phyloP scores from a whole-genome alignment of 2,329 filamentous ascomycete species.

The Macrophomina tecta region DNA sequence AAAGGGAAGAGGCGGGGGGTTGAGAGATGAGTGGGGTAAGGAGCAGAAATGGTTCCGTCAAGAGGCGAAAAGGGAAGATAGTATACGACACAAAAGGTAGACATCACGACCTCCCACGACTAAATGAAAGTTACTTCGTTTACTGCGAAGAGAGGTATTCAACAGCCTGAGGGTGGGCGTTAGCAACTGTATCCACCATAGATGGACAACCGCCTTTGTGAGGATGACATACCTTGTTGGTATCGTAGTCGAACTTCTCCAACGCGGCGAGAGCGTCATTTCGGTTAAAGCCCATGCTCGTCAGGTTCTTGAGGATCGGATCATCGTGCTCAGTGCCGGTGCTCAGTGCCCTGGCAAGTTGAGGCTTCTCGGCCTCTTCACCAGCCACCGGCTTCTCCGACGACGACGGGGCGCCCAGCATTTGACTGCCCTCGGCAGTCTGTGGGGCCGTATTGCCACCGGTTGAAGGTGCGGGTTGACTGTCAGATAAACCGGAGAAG shows the following conservation, averaged over 20 bases:
- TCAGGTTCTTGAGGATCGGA: constrained; percentile 86
- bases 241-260: constrained; percentile 95
- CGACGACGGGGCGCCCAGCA: constrained; percentile 30
- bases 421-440: constrained; percentile 39
- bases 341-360: constrained; percentile 71
- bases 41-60: not conserved
- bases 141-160: not conserved
- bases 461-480: constrained; percentile 30
- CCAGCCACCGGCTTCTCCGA: not conserved
- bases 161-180: not conserved
- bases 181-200: not conserved
- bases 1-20: not conserved
- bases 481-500: constrained; percentile 76
- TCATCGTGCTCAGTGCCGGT: constrained; percentile 84
- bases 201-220: no score
- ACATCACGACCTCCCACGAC: not conserved
- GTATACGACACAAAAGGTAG: constrained; percentile 4
- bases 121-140: not conserved
- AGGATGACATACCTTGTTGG: constrained; percentile 76
- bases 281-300: constrained; percentile 84
- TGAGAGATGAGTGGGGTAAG: not conserved
- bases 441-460: constrained; percentile 43
- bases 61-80: not conserved
- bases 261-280: constrained; percentile 76
- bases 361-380: constrained; percentile 37